Evolutionary conservation across 352 stramenopile genomes (phyloP).

Genomic region (Globisporangium acanthophoron): DNA sequence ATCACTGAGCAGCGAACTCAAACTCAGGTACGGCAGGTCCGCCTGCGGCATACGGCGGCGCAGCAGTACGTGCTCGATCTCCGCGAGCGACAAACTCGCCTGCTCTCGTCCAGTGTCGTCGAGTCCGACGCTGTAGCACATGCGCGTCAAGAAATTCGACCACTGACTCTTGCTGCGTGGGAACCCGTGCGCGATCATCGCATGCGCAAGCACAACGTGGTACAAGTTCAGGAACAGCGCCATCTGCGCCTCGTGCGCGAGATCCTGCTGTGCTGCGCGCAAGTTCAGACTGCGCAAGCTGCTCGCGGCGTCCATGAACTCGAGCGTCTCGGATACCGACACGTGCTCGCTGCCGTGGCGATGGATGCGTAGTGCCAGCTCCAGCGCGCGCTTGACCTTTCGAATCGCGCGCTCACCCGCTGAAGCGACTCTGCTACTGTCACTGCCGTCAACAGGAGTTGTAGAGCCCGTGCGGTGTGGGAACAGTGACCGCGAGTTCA

Average conservation of each 20-base stretch:
- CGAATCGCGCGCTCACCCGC: neutral
- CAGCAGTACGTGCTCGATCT: constrained; percentile 74
- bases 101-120: constrained; percentile 13
- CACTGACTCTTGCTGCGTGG: constrained; percentile 53
- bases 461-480: constrained; percentile 7
- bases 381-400: constrained; percentile 15
- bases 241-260: constrained; percentile 58
- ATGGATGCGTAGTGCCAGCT: constrained; percentile 24
- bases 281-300: constrained; percentile 52
- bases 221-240: constrained; percentile 82
- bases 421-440: neutral
- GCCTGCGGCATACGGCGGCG: constrained; percentile 45
- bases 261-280: constrained; percentile 24
- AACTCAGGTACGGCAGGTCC: constrained; percentile 35
- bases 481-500: constrained; percentile 67
- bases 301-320: constrained; percentile 68
- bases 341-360: constrained; percentile 28
- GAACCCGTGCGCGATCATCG: constrained; percentile 66
- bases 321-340: constrained; percentile 41
- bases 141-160: constrained; percentile 45
- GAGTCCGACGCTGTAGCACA: constrained; percentile 56
- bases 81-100: constrained; percentile 57
- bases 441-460: too few relatives aligned
- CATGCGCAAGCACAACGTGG: constrained; percentile 66
- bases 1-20: constrained; percentile 7